These are phyloP conservation scores for Cicer bijugum DNA, from an alignment of 306 rosid genomes.

Conservation along the genomic window DNA sequence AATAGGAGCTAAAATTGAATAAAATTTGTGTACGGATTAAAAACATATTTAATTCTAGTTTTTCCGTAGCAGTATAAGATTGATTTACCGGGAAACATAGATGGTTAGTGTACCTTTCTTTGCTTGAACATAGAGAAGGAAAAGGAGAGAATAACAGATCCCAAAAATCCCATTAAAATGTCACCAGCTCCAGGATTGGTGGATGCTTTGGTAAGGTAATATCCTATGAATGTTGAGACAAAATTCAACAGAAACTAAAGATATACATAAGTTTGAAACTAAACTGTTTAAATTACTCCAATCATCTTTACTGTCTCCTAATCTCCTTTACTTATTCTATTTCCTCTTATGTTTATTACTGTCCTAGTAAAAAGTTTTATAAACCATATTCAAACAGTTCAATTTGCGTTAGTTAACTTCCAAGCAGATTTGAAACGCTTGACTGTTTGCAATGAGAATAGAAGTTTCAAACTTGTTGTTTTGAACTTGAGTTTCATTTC, in stretches of 20 bases:
- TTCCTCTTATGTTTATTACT: background rate
- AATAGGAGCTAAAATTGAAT: too few species aligned
- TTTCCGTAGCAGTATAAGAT: constrained; percentile 3
- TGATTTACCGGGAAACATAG: constrained; percentile 22
- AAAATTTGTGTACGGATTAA: too few species aligned
- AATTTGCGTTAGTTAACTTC: constrained; percentile 17
- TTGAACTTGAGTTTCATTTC: constrained; percentile 14
- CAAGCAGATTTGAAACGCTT: constrained; percentile 31
- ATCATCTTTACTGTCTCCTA: too few species aligned
- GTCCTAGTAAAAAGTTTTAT: constrained; percentile 27
- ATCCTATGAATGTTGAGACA: constrained; percentile 56
- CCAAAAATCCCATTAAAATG: constrained; percentile 93
- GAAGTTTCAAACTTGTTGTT: constrained; percentile 30
- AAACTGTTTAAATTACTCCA: too few species aligned
- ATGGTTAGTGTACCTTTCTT: constrained; percentile 67
- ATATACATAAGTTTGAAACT: background rate
- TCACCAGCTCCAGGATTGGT: constrained; percentile 96
- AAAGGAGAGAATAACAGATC: constrained; percentile 94
- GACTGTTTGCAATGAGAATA: background rate
- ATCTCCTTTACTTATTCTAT: too few species aligned
- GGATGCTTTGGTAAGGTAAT: constrained; percentile 81
- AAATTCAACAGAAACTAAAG: constrained; percentile 17
- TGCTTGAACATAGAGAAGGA: constrained; percentile 98
- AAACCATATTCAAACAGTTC: constrained; percentile 12
- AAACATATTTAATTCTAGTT: background rate